Evolutionary conservation across 257 asterid species (phyloP), one percentile per base, ranked within the genome.

Genomic region (Primulina tabacum): DNA sequence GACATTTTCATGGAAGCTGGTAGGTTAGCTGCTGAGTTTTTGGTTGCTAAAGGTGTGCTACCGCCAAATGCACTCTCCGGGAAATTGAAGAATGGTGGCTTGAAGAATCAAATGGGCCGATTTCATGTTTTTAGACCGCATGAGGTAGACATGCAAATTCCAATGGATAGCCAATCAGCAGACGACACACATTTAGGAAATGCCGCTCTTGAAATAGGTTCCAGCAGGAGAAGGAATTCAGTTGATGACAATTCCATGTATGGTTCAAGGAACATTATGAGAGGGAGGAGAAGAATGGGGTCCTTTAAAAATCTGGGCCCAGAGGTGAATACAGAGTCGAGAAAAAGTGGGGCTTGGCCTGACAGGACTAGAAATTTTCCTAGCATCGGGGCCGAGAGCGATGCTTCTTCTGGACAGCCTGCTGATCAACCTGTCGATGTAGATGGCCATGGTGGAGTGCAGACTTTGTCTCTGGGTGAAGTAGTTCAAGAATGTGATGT

Each of bases 1-100:
- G 92, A 88, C 62, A 20, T 94, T 74, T 88, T 91, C 56, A 73
- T 91, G 77, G 97, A 94, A 78, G 99, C 99, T 56, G 99, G 99
- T 55, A 85, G 76, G 77, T 71, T 94, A 73, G 99, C 99, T 11
- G 88, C 97, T 53, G 97, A 91, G 77, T 94, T 88, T 70, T 78
- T 91, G 77, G 89, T 91, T 66, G 73, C 91, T 57, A 91, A 85
- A 71, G 99, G 97, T 20, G 65, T 87, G 71, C 78, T 94, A 76
- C 95, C 92, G 43, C 84, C 83, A 57, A 80, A 78, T 80, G 96
- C 86, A 16, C 88, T 88, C 33, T 78, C 92, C 0, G 99, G 96
- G 43, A 91, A 86, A 82, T 82, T 84, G 89, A 87, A 71, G 69
- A 76, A 71, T 20, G 89, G 83, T 64, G 79, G 80, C 67, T 64